phyloP scores from a whole-genome alignment of 441 rosid genomes.

The Rhodomyrtus psidioides region DNA sequence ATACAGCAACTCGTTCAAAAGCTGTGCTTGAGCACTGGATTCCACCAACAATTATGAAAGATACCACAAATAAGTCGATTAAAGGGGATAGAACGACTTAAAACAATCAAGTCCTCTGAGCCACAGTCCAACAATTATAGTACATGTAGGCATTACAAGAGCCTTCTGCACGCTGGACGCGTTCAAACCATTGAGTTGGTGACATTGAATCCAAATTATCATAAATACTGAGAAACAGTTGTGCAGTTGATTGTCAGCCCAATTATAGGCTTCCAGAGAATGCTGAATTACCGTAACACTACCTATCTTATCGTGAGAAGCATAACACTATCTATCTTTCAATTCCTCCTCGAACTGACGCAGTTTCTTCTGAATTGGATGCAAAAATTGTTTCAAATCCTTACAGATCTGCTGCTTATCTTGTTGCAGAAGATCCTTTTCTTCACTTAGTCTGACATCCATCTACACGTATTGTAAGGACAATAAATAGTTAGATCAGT shows the following conservation, averaged over 20 bases:
- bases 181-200: background rate
- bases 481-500: background rate
- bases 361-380: constrained; percentile 73
- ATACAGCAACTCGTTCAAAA: background rate
- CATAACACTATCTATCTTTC: constrained; percentile 45
- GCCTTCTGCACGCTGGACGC: background rate
- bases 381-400: constrained; percentile 66
- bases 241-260: background rate
- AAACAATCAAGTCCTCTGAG: background rate
- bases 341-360: constrained; percentile 80
- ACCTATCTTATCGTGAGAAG: background rate
- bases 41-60: background rate
- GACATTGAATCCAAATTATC: background rate
- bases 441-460: constrained; percentile 55
- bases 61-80: background rate
- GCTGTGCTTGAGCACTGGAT: background rate
- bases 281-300: background rate
- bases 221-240: background rate
- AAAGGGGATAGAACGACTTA: background rate
- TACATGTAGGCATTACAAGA: background rate
- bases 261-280: constrained; percentile 8
- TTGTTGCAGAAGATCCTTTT: constrained; percentile 50
- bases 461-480: constrained; percentile 24
- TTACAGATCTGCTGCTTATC: constrained; percentile 38
- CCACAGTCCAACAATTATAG: background rate